phyloP scores from a whole-genome alignment of 306 rosid species.

The Casuarina equisetifolia region DNA sequence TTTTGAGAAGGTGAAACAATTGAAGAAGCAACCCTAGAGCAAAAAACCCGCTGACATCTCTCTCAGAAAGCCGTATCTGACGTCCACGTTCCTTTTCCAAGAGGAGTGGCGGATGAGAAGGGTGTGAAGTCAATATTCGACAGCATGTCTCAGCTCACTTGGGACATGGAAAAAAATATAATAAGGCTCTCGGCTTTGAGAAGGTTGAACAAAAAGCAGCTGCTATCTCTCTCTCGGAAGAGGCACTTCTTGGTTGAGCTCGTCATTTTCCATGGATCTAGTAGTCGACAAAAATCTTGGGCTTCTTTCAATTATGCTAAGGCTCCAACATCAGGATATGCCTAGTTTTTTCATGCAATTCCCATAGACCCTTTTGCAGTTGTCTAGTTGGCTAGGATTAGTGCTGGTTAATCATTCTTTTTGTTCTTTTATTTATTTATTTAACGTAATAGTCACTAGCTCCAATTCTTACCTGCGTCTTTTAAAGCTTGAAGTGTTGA shows the following conservation, averaged over 20 bases:
- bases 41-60: no score
- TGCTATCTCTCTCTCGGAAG: not conserved
- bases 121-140: slow-evolving; percentile 85
- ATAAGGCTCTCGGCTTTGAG: slow-evolving; percentile 50
- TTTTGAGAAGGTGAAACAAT: no score
- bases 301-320: not conserved
- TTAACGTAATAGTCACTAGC: no score
- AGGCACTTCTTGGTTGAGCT: not conserved
- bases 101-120: slow-evolving; percentile 80
- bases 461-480: no score
- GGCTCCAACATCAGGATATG: not conserved
- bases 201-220: slow-evolving; percentile 69
- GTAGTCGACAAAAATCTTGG: not conserved
- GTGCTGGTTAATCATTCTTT: no score
- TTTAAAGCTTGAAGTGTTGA: no score
- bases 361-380: no score
- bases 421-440: no score
- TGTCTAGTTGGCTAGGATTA: no score
- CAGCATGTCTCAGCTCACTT: slow-evolving; percentile 88
- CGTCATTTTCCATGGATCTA: not conserved
- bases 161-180: slow-evolving; percentile 90
- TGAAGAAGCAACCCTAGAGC: no score
- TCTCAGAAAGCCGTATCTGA: slow-evolving; percentile 53
- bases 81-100: slow-evolving; percentile 79
- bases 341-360: not conserved